Conservation (phyloP, 1,284 basidiomycete species). For the Exobasidium cylindrosporum region DNA sequence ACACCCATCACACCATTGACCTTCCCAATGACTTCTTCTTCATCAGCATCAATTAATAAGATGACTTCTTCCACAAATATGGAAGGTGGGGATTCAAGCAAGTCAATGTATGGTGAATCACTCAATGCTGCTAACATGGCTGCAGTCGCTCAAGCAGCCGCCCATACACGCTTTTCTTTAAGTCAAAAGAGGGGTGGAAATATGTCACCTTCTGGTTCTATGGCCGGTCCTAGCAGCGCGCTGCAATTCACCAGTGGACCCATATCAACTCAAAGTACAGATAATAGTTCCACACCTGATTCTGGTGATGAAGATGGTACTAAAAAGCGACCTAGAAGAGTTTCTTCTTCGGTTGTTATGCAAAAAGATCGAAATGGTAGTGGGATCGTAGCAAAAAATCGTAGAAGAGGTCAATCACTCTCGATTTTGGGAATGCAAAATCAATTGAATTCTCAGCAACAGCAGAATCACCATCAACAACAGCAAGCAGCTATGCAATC, state of each 20-base stretch:
- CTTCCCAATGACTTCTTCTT: slow-evolving; percentile 16
- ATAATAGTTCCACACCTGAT: not conserved
- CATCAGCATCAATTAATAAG: slow-evolving; percentile 17
- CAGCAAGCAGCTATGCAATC: not conserved
- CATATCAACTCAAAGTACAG: not conserved
- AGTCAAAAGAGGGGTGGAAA: not conserved
- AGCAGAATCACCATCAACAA: slow-evolving; percentile 8
- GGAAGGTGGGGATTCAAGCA: no score
- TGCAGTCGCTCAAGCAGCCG: slow-evolving; percentile 41
- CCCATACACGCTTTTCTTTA: slow-evolving; percentile 25
- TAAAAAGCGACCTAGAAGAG: slow-evolving; percentile 46
- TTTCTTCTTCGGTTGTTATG: slow-evolving; percentile 40
- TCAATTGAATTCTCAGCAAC: slow-evolving; percentile 19
- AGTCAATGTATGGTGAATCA: no score
- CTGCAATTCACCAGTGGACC: not conserved
- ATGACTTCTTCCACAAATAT: slow-evolving; percentile 18
- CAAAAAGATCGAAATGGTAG: slow-evolving; percentile 36
- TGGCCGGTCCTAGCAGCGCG: not conserved
- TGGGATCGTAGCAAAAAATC: slow-evolving; percentile 24
- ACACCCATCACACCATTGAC: slow-evolving; percentile 43
- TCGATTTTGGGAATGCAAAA: slow-evolving; percentile 40
- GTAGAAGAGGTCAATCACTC: slow-evolving; percentile 41
- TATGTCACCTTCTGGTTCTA: not conserved
- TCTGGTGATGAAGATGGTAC: slow-evolving; percentile 30
- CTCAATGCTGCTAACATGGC: slow-evolving; percentile 25